These are phyloP conservation scores for Coemansia sp. DNA, from an alignment of 192 early-diverging fungal species.

Conservation along the genomic window DNA sequence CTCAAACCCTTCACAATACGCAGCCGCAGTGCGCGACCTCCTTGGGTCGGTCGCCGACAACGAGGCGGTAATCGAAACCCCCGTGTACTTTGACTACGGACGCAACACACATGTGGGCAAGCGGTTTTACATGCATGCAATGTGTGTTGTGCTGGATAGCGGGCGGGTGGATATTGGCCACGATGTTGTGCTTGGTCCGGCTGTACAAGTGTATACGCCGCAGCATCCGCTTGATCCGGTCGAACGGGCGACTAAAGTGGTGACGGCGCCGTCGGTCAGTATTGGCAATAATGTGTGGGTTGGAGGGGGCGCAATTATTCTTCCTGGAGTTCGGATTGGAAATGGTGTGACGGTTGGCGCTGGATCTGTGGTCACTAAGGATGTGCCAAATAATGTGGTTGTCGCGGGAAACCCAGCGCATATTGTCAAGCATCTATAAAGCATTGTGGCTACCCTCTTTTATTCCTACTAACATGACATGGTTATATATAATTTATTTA, in stretches of 20 bases:
- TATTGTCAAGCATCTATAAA: constrained; percentile 61
- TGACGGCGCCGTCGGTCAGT: constrained; percentile 32
- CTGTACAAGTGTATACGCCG: constrained; percentile 73
- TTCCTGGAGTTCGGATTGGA: constrained; percentile 88
- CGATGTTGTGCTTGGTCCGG: constrained; percentile 71
- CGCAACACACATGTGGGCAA: constrained; percentile 74
- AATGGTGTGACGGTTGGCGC: constrained; percentile 73
- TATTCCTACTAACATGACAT: too few species aligned
- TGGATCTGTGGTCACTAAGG: constrained; percentile 86
- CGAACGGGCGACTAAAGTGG: constrained; percentile 13
- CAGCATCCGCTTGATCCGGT: constrained; percentile 69
- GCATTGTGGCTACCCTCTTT: neutral
- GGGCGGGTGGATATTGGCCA: constrained; percentile 73
- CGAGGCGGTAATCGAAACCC: constrained; percentile 62
- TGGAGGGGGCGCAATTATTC: constrained; percentile 76
- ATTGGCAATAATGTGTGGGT: constrained; percentile 91
- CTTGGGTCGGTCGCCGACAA: constrained; percentile 62
- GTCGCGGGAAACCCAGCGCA: constrained; percentile 88
- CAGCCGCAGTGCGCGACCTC: constrained; percentile 34
- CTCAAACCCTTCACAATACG: neutral
- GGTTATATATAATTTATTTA: too few species aligned
- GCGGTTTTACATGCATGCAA: constrained; percentile 75
- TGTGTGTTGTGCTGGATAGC: constrained; percentile 74
- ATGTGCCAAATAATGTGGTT: constrained; percentile 73
- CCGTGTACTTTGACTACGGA: constrained; percentile 75